Conservation (phyloP, 2,329 filamentous ascomycete species). For the Diaporthe ilicicola region DNA sequence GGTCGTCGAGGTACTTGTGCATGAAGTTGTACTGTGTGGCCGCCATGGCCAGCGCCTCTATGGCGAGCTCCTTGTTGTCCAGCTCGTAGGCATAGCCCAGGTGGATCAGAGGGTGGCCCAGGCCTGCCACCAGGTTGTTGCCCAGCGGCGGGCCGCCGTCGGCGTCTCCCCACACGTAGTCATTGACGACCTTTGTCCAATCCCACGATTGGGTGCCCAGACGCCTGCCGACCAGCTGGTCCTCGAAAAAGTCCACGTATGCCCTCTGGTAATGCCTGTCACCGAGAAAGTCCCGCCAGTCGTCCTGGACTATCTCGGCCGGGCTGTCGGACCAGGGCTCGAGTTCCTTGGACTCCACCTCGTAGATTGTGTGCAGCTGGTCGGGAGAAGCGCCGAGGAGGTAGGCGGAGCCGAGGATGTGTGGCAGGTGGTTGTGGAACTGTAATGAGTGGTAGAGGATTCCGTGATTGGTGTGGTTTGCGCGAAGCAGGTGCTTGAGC, state of each 20-base stretch:
- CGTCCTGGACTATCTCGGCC: constrained; percentile 79
- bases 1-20: constrained; percentile 76
- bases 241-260: constrained; percentile 95
- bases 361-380: constrained; percentile 83
- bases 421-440: constrained; percentile 85
- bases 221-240: constrained; percentile 74
- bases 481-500: constrained; percentile 88
- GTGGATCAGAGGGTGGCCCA: constrained; percentile 93
- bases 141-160: constrained; percentile 78
- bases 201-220: constrained; percentile 69
- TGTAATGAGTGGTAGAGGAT: constrained; percentile 79
- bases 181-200: constrained; percentile 79
- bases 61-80: constrained; percentile 82
- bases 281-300: constrained; percentile 89
- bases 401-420: constrained; percentile 86
- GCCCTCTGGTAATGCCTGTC: constrained; percentile 85
- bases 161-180: constrained; percentile 71
- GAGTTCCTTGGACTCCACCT: constrained; percentile 74
- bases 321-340: constrained; percentile 87
- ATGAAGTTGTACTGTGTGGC: constrained; percentile 66
- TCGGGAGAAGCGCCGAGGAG: constrained; percentile 78
- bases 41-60: constrained; percentile 83
- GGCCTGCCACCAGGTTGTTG: constrained; percentile 79
- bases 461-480: constrained; percentile 90
- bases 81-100: constrained; percentile 94